These are phyloP conservation scores for Ophiostoma novo-ulmi DNA, from an alignment of 2,329 filamentous ascomycete species.

Conservation along the genomic window DNA sequence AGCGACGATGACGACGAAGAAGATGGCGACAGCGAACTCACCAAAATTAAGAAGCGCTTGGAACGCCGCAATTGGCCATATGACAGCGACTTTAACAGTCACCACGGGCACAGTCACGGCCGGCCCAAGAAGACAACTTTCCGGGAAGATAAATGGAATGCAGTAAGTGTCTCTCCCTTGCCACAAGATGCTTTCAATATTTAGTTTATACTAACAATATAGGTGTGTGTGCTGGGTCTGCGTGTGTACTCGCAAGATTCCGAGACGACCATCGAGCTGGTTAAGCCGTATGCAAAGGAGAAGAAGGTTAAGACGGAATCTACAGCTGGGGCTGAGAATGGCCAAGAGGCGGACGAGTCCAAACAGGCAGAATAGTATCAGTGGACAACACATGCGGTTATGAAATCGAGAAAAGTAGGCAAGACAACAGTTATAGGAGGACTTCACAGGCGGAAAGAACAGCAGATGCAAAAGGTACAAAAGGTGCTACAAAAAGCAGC, in stretches of 20 bases:
- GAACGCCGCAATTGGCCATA: background rate
- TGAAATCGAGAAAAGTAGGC: background rate
- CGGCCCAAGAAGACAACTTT: background rate
- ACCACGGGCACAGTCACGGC: background rate
- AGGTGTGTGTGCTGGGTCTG: constrained; percentile 19
- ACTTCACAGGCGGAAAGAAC: background rate
- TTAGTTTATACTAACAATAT: background rate
- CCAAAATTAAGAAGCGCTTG: background rate
- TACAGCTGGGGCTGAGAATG: background rate
- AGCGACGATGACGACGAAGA: constrained; percentile 14
- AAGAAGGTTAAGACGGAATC: background rate
- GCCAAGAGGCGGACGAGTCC: too few relatives aligned
- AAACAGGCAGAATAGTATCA: background rate
- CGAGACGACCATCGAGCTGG: constrained; percentile 10
- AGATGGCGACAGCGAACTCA: constrained; percentile 9
- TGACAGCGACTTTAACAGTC: background rate
- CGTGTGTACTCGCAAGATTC: constrained; percentile 20
- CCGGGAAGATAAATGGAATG: constrained; percentile 20
- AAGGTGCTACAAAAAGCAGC: background rate
- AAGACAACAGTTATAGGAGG: background rate
- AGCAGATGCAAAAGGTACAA: background rate
- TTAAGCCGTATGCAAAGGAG: background rate
- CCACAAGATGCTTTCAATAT: background rate
- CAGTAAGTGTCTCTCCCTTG: background rate
- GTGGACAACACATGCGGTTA: background rate